Base-by-base conservation (phyloP, 331 rosid genomes). In the Quercus lobata region DNA sequence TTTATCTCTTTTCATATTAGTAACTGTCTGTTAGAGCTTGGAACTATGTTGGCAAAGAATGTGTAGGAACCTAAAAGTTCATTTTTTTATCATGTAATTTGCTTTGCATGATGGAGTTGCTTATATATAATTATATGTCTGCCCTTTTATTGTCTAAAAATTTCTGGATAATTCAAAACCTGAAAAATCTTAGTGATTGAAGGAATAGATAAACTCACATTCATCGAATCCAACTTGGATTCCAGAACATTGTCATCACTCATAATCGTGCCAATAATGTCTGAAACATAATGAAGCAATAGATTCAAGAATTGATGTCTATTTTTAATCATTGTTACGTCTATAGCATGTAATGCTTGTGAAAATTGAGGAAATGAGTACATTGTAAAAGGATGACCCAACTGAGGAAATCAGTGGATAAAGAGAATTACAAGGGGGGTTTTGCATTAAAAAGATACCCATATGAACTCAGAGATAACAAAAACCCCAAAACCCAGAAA, bases 201-300 rank as follows among this genome's bases (percentile, higher is more conserved):
- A 35, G 79, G 22, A 73, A 73, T 3, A 17, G 92, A 81, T 65
- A 92, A 79, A 74, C 73, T 66, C 35, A 86, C 86, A 77, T 88
- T 85, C 86, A 80, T 74, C 27, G 57, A 72, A 65, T 86, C 79
- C 86, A 94, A 81, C 71, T 32, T 87, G 32, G 70, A 46, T 66
- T 81, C 88, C 75, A 89, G 90, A 81, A 84, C 90, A 69, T 57
- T 76, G 18, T 41, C 90, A 78, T 76, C 80, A 77, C 66, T 83
- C 49, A 72, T 75, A 72, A 92, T 76, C 83, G 86, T 72, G 6
- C 72, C 80, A 75, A 87, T 24, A 70, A 90, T 76, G 21, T 90
- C 84, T n/a, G 71, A 83, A 82, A 89, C 78, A 72, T 84, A 57
- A 69, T 9, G 62, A 29, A 21, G 21, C 32, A 24, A 14, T 18